Evolutionary conservation across 2,329 filamentous ascomycete genomes (phyloP), one percentile per base, ranked within the genome.

Genomic region (Phialocephala sp.): DNA sequence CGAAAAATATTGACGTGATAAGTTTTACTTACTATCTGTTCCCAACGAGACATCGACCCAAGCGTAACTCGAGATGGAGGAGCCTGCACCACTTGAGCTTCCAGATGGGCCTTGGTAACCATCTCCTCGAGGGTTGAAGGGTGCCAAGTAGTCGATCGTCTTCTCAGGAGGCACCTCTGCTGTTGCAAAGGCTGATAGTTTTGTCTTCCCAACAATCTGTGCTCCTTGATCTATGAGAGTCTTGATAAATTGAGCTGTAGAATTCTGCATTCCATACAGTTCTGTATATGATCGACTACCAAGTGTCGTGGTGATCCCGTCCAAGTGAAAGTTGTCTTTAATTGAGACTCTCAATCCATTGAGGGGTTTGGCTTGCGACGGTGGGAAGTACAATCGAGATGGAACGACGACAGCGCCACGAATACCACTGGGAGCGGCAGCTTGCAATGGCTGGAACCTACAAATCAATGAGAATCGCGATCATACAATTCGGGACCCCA

Each of bases 101-200:
- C 39, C 39, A 11, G 3, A 4, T 27, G 58, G 58, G 15, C 8
- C 24, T 24, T 24, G 24, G 32, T 60, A 50, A 5, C 58, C 39
- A 60, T 60, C 58, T 6, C 37, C 58, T 15, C 41, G 20, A 4
- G 58, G 58, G 20, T 60, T 60, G 22, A 27, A 50, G 27, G 58
- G 37, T 18, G 20, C n/a, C 6, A 8, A 27, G 18, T 50, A 60
- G 32, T 60, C 58, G 4, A 60, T 36, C 39, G 20, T n/a, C 5
- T 47, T 22, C 8, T 11, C n/a, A 4, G 58, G 11, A 35, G 39
- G 39, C 5, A 32, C n/a, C 20, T 60, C 58, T 4, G 15, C 20
- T 14, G 12, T 15, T 2, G 58, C 58, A 60, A 45, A 60, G 9
- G 4, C 5, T 9, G 37, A 15, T 12, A 50, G 3, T 8, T 15